These are phyloP conservation scores for Trichosporon ovoides DNA, from an alignment of 1,284 basidiomycete genomes.

Conservation along the genomic window DNA sequence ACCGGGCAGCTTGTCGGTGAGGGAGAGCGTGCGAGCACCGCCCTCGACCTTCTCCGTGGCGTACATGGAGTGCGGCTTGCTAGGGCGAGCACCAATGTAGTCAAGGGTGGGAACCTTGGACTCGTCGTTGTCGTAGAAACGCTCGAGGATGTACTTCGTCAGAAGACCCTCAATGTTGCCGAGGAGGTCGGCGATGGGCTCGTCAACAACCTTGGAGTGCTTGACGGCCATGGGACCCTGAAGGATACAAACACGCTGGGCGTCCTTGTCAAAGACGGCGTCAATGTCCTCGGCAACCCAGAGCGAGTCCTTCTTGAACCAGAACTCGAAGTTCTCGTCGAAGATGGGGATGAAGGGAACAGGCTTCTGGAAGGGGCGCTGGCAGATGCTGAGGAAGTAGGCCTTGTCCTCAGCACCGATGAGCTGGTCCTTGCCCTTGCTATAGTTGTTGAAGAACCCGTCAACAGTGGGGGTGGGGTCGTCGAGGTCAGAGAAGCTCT, in stretches of 20 bases:
- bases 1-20: conserved; percentile 59
- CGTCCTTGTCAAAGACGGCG: conserved; percentile 95
- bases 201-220: conserved; percentile 80
- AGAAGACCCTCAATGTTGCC: conserved; percentile 78
- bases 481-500: conserved; percentile 80
- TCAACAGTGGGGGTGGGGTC: conserved; percentile 72
- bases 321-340: conserved; percentile 87
- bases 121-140: conserved; percentile 72
- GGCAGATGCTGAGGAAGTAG: conserved; percentile 90
- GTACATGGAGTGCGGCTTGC: conserved; percentile 48
- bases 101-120: conserved; percentile 75
- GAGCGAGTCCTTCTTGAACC: conserved; percentile 99
- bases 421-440: conserved; percentile 74
- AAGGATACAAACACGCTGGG: conserved; percentile 94
- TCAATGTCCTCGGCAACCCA: conserved; percentile 99
- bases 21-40: conserved; percentile 56
- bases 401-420: conserved; percentile 92
- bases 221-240: conserved; percentile 94
- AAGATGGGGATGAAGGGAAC: conserved; percentile 98
- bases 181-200: conserved; percentile 86
- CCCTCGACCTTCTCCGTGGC: conserved; percentile 55
- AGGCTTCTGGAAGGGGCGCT: conserved; percentile 95
- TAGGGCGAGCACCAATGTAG: conserved; percentile 65
- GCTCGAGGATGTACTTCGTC: conserved; percentile 72
- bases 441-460: conserved; percentile 78